A percentile compares a stretch with the other conserved stretches of the same genome.
These are phyloP conservation scores for Colletotrichum sp. DNA, from an alignment of 2,329 filamentous ascomycete genomes.

Conservation along the genomic window DNA sequence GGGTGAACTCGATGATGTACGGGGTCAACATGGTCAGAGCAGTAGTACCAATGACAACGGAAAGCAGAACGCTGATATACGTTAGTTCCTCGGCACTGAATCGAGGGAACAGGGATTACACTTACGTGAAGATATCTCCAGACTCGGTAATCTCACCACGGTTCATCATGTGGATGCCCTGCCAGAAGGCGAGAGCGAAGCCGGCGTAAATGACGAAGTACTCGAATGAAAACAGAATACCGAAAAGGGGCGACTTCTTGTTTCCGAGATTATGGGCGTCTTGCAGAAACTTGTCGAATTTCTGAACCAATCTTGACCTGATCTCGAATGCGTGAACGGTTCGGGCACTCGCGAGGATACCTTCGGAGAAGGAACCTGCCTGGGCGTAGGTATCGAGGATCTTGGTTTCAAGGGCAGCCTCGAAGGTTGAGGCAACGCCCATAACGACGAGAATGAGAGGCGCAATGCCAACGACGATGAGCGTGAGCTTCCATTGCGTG, in stretches of 20 bases:
- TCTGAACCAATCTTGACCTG: constrained; percentile 38
- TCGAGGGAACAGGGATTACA: not conserved
- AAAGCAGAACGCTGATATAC: constrained; percentile 37
- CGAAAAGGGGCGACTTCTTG: constrained; percentile 42
- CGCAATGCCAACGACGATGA: constrained; percentile 39
- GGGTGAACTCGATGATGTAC: constrained; percentile 41
- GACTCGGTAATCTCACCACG: constrained; percentile 39
- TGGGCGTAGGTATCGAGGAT: constrained; percentile 39
- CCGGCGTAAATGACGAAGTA: constrained; percentile 47
- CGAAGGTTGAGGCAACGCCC: constrained; percentile 26
- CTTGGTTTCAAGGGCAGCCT: constrained; percentile 36
- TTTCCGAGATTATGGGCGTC: constrained; percentile 39
- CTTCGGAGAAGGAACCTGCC: constrained; percentile 39
- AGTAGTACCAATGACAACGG: constrained; percentile 41
- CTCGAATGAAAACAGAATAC: constrained; percentile 41
- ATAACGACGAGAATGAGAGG: constrained; percentile 35
- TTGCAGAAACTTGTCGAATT: constrained; percentile 42
- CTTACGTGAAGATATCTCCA: constrained; percentile 44
- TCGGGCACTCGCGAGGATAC: constrained; percentile 39
- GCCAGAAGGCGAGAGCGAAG: constrained; percentile 50
- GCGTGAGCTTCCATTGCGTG: constrained; percentile 48
- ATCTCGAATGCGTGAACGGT: constrained; percentile 50
- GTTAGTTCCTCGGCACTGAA: not conserved
- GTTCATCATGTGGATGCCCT: constrained; percentile 42
- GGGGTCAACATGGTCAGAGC: constrained; percentile 41